Percentiles rank a stretch among this genome's conserved stretches.
Conservation (phyloP, 2,329 filamentous ascomycete genomes). For the Bretziella fagacearum region DNA sequence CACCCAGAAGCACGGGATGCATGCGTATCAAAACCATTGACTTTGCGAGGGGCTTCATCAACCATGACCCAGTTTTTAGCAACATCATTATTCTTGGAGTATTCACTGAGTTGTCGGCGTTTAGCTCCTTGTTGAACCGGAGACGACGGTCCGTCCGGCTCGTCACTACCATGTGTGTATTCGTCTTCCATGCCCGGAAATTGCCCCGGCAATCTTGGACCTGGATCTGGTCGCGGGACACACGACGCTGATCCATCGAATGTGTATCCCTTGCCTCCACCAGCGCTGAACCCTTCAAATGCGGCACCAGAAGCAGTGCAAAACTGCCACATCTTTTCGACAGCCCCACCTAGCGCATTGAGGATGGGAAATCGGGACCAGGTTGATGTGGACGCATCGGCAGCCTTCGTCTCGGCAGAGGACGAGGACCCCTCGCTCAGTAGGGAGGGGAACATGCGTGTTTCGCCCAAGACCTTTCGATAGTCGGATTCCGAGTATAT, state of each 20-base stretch:
- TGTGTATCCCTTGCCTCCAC: slow-evolving; percentile 57
- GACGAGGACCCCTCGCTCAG: slow-evolving; percentile 12
- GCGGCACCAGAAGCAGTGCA: slow-evolving; percentile 45
- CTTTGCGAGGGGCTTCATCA: slow-evolving; percentile 21
- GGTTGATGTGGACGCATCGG: background rate
- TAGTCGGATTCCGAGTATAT: slow-evolving; percentile 43
- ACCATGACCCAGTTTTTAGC: slow-evolving; percentile 58
- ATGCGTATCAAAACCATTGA: slow-evolving; percentile 14
- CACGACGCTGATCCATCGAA: no score
- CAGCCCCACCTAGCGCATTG: slow-evolving; percentile 45
- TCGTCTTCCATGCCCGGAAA: slow-evolving; percentile 14
- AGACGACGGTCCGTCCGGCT: slow-evolving; percentile 26
- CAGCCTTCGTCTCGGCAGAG: background rate
- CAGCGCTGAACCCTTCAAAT: slow-evolving; percentile 75
- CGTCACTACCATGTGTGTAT: slow-evolving; percentile 18
- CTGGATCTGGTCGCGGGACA: no score
- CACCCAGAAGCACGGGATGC: no score
- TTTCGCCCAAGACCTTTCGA: slow-evolving; percentile 31
- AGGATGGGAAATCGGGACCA: slow-evolving; percentile 39
- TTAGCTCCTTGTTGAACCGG: slow-evolving; percentile 34
- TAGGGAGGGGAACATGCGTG: no score
- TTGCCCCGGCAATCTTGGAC: slow-evolving; percentile 12
- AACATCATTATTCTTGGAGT: slow-evolving; percentile 36
- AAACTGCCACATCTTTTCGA: slow-evolving; percentile 71
- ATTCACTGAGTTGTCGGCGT: slow-evolving; percentile 33